Evolutionary conservation across 495 filamentous ascomycete species (phyloP), one percentile per base, ranked within the genome.

Genomic region (Penicillium antarcticum): DNA sequence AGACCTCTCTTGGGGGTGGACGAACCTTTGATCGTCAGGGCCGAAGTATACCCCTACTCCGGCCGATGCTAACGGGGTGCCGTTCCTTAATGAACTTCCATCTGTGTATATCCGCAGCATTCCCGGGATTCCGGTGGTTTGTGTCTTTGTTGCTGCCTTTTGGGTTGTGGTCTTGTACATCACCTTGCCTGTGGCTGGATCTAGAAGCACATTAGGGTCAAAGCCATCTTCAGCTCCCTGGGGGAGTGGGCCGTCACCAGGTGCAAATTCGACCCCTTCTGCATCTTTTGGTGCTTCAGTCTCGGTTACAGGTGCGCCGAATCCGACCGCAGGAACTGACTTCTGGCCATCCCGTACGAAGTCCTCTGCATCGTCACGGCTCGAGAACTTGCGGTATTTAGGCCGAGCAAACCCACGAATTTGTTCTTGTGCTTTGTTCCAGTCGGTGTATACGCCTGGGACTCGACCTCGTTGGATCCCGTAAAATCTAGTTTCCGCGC

Each of bases 41-140:
- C 89, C 89, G 68, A 96, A 96, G 50, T 76, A 97, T 26, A 97
- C 92, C 1, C 94, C 94, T 8, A 97, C 80, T 3, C 94, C 94
- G 5, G 88, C 92, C 5, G 76, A 72, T 24, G 94, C 88, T 6
- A 83, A 77, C 1, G 68, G 58, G 43, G 76, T 78, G 11, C 94
- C 94, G 70, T 98, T 97, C 39, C 82, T 78, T 19, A 86, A 74
- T 54, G 82, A 79, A 52, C 88, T 94, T 10, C 94, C 94, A 66
- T 98, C 94, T 1, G 94, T 97, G 69, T 90, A 96, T 43, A 97
- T 88, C 31, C 82, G 69, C 33, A 91, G 62, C 49, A 87, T 77
- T 5, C 80, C 79, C 43, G 60, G 71, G 48, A 63, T 62, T 0
- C 69, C 71, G 21, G 56, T 59, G 5, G 67, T 48, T 46, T 68